Evolutionary conservation across 1,284 basidiomycete species (phyloP), one percentile per base, ranked within the genome.

Genomic region (Xerocomus minutiporus): DNA sequence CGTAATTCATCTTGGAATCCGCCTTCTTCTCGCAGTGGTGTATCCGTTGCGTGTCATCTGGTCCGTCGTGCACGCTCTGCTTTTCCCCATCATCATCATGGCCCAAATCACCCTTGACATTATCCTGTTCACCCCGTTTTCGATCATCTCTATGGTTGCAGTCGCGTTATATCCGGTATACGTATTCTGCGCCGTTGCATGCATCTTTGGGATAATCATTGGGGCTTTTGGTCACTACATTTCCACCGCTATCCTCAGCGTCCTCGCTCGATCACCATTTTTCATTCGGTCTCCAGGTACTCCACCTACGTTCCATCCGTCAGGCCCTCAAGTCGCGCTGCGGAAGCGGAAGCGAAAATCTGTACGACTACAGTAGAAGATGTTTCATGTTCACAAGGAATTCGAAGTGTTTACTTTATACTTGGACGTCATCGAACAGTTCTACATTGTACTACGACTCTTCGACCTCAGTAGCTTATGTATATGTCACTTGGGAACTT

Each of bases 161-260:
- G 73, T 79, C 20, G 73, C 74, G 17, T 35, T 85, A 2, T 83
- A 82, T 54, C 84, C 84, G 0, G 47, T 84, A 34, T 87, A 86
- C 56, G 75, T 82, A 23, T 79, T 86, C 57, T 72, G 77, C 32
- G 82, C 80, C 5, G 75, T 79, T 0, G 79, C 83, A 2, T 80
- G 77, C 57, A 76, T 86, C 44, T 72, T 72, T 25, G 83, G 84
- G 0, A 71, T 65, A 1, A 29, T 76, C 11, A 45, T 86, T 0
- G 84, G 83, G 1, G 50, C 76, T 0, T 59, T 71, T 2, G 83
- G 78, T 0, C 71, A 79, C 32, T 50, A 66, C 34, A 13, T 68
- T 8, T 61, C 64, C 46, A 56, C 49, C 20, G 1, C 46, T 2
- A 47, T 64, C 13, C 26, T 66, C 1, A 34, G 36, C 48, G 4